These are phyloP conservation scores for Xylaria sp. DNA, from an alignment of 2,329 filamentous ascomycete species.

Conservation along the genomic window DNA sequence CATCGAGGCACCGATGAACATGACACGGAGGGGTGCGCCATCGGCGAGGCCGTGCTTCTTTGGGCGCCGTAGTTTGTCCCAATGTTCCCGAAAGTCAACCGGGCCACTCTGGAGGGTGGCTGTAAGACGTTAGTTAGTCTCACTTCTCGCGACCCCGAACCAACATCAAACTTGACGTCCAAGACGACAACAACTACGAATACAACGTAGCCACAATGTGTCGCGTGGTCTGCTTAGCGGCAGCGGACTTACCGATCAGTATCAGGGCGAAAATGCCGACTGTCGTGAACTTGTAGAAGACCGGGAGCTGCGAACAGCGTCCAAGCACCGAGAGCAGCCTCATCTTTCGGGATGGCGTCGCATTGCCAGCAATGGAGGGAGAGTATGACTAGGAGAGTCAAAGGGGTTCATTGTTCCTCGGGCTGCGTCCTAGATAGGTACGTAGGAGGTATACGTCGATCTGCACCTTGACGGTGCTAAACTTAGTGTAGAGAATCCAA, in stretches of 20 bases:
- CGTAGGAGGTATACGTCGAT: background rate
- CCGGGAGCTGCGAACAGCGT: constrained; percentile 43
- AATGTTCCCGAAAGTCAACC: constrained; percentile 42
- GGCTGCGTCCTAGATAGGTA: background rate
- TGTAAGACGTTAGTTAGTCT: constrained; percentile 23
- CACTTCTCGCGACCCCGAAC: background rate
- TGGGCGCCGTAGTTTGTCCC: constrained; percentile 43
- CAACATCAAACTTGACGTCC: background rate
- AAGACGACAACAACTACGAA: background rate
- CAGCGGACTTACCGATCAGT: constrained; percentile 39
- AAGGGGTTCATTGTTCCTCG: constrained; percentile 17
- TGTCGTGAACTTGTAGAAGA: constrained; percentile 43
- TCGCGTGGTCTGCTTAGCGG: background rate
- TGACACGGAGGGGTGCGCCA: constrained; percentile 46
- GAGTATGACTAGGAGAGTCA: constrained; percentile 10
- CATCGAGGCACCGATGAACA: constrained; percentile 49
- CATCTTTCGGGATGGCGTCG: constrained; percentile 32
- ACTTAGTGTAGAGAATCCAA: constrained; percentile 9
- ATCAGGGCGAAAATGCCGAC: constrained; percentile 40
- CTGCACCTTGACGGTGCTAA: background rate
- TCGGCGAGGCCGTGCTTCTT: constrained; percentile 40
- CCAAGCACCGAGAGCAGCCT: constrained; percentile 39
- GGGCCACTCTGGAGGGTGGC: constrained; percentile 41
- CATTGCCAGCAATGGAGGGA: constrained; percentile 29
- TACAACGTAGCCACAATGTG: background rate